Percentiles rank a stretch among this genome's conserved stretches.
phyloP scores from a whole-genome alignment of 73 alveolate species.

The Paramecium tetraurelia region DNA sequence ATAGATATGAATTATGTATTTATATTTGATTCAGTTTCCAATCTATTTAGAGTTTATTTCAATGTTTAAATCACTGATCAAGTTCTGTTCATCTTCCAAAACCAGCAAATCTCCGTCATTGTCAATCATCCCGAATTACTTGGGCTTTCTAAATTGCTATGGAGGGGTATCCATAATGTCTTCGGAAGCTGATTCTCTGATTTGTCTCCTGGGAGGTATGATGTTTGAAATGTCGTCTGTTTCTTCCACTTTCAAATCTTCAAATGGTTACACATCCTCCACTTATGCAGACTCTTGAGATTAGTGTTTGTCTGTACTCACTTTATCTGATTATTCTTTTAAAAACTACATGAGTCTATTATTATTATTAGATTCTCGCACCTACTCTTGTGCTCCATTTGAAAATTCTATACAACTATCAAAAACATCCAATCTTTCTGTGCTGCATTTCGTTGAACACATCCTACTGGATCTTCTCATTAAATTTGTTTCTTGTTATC shows the following conservation, averaged over 20 bases:
- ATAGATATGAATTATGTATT: not conserved
- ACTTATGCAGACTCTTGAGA: not conserved
- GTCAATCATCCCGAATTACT: not conserved
- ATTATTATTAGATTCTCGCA: not conserved
- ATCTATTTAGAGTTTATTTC: not conserved
- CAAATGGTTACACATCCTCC: not conserved
- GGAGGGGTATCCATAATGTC: not conserved
- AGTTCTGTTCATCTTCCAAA: not conserved
- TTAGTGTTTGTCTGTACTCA: not conserved
- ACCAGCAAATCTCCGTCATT: not conserved
- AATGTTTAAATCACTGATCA: not conserved
- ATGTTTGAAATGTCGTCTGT: not conserved
- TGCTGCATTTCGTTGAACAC: not conserved
- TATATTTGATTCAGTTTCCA: not conserved
- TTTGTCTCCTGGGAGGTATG: not conserved
- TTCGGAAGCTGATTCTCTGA: not conserved
- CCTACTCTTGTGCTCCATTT: not conserved
- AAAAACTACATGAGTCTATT: not conserved
- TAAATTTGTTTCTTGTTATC: not conserved
- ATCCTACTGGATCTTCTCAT: not conserved
- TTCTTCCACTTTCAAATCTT: not conserved
- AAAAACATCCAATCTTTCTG: not conserved
- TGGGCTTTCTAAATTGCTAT: not conserved
- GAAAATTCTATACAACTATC: not conserved
- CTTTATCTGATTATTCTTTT: not conserved